Evolutionary conservation across 352 stramenopile species (phyloP).

Genomic region (Pythium sukuiense): DNA sequence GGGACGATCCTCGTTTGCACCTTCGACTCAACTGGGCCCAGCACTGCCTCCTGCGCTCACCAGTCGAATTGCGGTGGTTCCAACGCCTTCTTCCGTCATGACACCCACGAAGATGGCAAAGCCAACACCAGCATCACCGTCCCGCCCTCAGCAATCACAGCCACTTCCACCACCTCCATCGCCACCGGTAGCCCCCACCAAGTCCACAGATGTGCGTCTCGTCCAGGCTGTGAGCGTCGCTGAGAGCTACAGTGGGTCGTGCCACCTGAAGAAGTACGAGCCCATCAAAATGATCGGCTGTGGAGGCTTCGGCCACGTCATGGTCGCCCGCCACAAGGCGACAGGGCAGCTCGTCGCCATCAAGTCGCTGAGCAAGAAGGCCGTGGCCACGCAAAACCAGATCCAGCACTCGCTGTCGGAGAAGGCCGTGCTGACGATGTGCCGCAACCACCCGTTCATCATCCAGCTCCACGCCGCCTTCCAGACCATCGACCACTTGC

Average conservation of each 20-base stretch:
- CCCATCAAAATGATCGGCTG: constrained; percentile 79
- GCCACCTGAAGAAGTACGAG: constrained; percentile 65
- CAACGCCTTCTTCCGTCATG: background rate
- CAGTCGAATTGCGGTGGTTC: background rate
- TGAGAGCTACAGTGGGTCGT: constrained; percentile 76
- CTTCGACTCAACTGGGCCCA: background rate
- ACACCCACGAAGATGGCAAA: background rate
- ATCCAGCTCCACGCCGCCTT: constrained; percentile 88
- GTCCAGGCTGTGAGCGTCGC: constrained; percentile 74
- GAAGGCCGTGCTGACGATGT: constrained; percentile 86
- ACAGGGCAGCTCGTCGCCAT: constrained; percentile 71
- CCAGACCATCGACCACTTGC: constrained; percentile 80
- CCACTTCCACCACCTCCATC: constrained; percentile 1
- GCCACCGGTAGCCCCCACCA: background rate
- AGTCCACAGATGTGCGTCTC: constrained; percentile 44
- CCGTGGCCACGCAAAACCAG: constrained; percentile 77
- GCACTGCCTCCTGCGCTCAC: background rate
- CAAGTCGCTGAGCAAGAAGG: constrained; percentile 84
- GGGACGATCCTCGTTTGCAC: constrained; percentile 3
- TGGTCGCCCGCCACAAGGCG: constrained; percentile 62
- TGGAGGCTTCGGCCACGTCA: constrained; percentile 87
- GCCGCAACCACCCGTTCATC: constrained; percentile 90
- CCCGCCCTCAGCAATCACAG: background rate
- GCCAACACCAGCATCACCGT: background rate
- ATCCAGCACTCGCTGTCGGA: constrained; percentile 86